Conservation (phyloP, 1,284 basidiomycete genomes). For the Pseudozyma thailandica region DNA sequence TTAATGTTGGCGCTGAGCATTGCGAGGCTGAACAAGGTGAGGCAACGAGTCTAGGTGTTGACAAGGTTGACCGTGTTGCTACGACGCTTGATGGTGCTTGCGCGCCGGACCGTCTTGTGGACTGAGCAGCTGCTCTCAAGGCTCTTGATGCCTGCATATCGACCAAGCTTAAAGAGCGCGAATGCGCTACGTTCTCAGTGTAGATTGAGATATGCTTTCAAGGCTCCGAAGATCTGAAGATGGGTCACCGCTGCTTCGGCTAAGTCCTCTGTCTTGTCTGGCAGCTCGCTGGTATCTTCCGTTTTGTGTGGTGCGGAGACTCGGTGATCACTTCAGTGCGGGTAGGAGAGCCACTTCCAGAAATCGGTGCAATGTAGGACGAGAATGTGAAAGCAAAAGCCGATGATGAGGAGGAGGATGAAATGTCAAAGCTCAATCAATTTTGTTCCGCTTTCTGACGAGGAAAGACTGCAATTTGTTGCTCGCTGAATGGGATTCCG, state of each 20-base stretch:
- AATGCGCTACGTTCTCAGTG: too few relatives aligned
- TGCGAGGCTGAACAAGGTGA: background rate
- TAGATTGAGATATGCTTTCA: too few relatives aligned
- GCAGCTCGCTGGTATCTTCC: too few relatives aligned
- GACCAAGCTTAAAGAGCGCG: conserved; percentile 5
- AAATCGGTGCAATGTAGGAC: background rate
- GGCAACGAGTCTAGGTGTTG: background rate
- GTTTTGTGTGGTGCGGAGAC: too few relatives aligned
- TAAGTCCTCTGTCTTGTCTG: too few relatives aligned
- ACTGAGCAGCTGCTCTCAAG: conserved; percentile 24
- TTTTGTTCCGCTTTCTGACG: conserved; percentile 2
- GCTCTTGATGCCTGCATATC: conserved; percentile 28
- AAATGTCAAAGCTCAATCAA: background rate
- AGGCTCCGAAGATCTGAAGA: too few relatives aligned
- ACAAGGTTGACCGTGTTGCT: background rate
- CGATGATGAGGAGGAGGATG: background rate
- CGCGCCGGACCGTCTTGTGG: conserved; percentile 8
- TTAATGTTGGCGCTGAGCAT: background rate
- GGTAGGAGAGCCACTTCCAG: too few relatives aligned
- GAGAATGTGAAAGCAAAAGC: background rate
- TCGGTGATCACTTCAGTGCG: too few relatives aligned
- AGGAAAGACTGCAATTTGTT: background rate
- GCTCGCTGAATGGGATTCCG: conserved; percentile 2
- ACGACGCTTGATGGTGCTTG: conserved; percentile 10
- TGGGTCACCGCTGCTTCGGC: too few relatives aligned